Percentiles rank a stretch among this genome's conserved stretches.
phyloP scores from a whole-genome alignment of 106 monocot species.

The Agapanthus africanus region DNA sequence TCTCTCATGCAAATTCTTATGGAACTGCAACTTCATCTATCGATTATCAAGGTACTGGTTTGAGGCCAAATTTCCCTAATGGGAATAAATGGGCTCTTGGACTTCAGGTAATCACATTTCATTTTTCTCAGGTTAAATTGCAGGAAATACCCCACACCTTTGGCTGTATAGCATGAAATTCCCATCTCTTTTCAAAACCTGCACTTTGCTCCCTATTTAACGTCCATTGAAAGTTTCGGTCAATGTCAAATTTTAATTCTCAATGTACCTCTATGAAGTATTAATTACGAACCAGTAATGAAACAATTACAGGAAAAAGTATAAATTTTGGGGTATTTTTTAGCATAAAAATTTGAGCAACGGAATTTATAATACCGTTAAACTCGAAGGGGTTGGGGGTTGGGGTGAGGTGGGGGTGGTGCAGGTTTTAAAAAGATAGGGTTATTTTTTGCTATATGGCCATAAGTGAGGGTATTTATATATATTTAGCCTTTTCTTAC shows the following conservation, averaged over 20 bases:
- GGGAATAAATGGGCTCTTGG: constrained; percentile 81
- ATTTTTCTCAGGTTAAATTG: no score
- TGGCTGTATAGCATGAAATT: no score
- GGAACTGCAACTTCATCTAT: constrained; percentile 31
- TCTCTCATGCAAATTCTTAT: constrained; percentile 17
- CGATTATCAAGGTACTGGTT: constrained; percentile 38
- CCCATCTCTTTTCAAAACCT: no score
- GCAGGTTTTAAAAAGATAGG: no score
- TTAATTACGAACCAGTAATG: background rate
- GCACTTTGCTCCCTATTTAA: no score
- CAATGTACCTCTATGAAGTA: background rate
- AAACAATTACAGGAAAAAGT: no score
- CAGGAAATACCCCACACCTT: background rate
- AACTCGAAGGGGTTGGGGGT: no score
- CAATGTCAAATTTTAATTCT: background rate
- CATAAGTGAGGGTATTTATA: background rate
- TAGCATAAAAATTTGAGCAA: no score
- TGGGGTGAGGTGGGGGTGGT: no score
- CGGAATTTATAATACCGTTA: no score
- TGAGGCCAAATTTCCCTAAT: constrained; percentile 34
- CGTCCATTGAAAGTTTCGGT: background rate
- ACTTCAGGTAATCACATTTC: constrained; percentile 44
- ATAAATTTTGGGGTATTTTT: no score
- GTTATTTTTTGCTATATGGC: background rate
- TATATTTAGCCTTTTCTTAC: background rate